These are phyloP conservation scores for Cephaloascus fragrans DNA, from an alignment of 805 yeast species.

Conservation along the genomic window DNA sequence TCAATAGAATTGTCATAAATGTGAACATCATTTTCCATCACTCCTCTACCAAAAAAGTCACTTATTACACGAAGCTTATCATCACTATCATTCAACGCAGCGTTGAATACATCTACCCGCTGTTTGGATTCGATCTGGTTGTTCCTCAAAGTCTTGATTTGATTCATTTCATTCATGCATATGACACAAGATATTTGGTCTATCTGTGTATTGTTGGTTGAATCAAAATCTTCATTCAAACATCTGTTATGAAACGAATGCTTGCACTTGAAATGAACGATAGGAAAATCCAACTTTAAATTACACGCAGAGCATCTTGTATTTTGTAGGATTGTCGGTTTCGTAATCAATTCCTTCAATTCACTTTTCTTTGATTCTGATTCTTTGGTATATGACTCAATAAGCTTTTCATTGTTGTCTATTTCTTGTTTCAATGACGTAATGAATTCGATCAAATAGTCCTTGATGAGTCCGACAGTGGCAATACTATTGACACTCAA, in stretches of 20 bases:
- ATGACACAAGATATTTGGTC: constrained; percentile 49
- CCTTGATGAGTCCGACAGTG: constrained; percentile 63
- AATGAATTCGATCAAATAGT: constrained; percentile 54
- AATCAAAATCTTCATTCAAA: constrained; percentile 34
- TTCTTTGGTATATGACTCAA: constrained; percentile 60
- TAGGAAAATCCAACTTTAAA: constrained; percentile 61
- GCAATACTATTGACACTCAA: constrained; percentile 54
- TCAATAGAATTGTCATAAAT: neutral
- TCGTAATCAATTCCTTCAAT: constrained; percentile 36
- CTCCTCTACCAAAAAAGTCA: constrained; percentile 85
- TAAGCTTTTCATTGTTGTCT: constrained; percentile 54
- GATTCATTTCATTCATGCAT: constrained; percentile 65
- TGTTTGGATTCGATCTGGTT: constrained; percentile 56
- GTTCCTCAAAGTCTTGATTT: constrained; percentile 44
- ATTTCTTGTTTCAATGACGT: constrained; percentile 54
- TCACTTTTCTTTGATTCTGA: constrained; percentile 42
- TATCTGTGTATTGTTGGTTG: constrained; percentile 1
- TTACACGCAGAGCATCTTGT: constrained; percentile 60
- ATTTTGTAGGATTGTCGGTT: constrained; percentile 48
- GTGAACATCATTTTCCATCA: constrained; percentile 39
- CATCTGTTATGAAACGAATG: constrained; percentile 87
- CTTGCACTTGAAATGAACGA: constrained; percentile 73
- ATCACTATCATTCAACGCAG: constrained; percentile 38
- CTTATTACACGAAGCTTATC: constrained; percentile 61
- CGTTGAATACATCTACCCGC: constrained; percentile 52